Percentiles rank a stretch among this genome's conserved stretches.
Evolutionary conservation across 2,329 filamentous ascomycete species (phyloP).

Genomic region (Nemania bipapillata): DNA sequence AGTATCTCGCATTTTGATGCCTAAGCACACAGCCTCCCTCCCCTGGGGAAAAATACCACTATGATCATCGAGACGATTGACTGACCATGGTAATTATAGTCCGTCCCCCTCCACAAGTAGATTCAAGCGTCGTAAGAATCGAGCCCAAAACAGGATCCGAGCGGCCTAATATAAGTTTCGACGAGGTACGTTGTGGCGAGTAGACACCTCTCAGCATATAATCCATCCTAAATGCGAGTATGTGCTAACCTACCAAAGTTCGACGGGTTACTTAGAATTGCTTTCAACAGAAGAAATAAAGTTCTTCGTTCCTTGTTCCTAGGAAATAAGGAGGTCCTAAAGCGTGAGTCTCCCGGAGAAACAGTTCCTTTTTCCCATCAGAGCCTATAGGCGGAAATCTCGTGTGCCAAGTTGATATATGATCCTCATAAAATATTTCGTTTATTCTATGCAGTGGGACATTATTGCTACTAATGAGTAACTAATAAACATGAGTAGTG

Average conservation of each 20-base stretch:
- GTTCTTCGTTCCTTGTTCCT: slow-evolving; percentile 72
- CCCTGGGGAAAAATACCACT: too few species aligned
- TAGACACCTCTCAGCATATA: neutral
- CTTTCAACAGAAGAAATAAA: slow-evolving; percentile 86
- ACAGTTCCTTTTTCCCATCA: neutral
- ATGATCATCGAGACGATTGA: neutral
- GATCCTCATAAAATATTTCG: too few species aligned
- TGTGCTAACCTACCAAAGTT: slow-evolving; percentile 31
- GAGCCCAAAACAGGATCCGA: slow-evolving; percentile 82
- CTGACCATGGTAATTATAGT: slow-evolving; percentile 52
- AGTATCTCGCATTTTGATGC: neutral
- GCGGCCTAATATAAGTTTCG: slow-evolving; percentile 87
- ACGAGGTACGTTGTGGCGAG: slow-evolving; percentile 64
- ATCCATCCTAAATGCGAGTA: neutral
- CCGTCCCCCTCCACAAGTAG: slow-evolving; percentile 87
- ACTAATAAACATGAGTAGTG: slow-evolving; percentile 78
- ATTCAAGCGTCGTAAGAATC: slow-evolving; percentile 82
- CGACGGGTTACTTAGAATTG: slow-evolving; percentile 78
- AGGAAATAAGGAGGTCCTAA: slow-evolving; percentile 38
- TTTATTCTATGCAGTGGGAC: too few species aligned
- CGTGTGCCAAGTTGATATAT: neutral
- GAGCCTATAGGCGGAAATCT: neutral
- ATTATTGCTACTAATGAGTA: neutral
- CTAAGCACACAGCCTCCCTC: neutral
- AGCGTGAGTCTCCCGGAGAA: slow-evolving; percentile 25